Base-by-base conservation (phyloP, 495 filamentous ascomycete species). In the Penicillium canariense region DNA sequence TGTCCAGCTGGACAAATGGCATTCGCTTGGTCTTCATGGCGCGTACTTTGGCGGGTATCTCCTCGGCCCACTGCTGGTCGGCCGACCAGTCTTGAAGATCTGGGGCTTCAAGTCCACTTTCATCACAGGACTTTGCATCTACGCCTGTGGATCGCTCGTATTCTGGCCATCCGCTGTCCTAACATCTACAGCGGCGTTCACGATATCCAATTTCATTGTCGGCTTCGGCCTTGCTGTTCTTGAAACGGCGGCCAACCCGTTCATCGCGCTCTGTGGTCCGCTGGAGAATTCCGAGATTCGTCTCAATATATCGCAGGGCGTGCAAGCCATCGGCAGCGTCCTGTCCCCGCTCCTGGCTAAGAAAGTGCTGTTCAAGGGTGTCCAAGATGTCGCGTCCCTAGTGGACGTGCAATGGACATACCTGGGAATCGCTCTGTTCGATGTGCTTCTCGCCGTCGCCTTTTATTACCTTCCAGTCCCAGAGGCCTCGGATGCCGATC, bases 131-230 rank as follows among this genome's bases (percentile, higher is more conserved):
- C 73, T 89, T 1, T 77, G 74, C 56, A 77, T 87, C 9, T 87
- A 87, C 59, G 82, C 80, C 7, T 81, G 79, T 50, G 86, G 86
- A 0, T 77, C 82, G 1, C 67, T 88, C n/a, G 71, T 87, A 12
- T 89, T 87, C 68, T 89, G 86, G 86, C 86, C 86, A 1, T 85
- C 84, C 6, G 84, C 85, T 2, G 84, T 88, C 7, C 71, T 88
- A 34, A 81, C 78, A 0, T 87, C 85, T 0, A 87, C 84, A 28
- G 71, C 79, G 3, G 84, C 85, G 4, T 87, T 88, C 49, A 70
- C 82, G 11, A 63, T 87, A 39, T 86, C 83, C 2, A 87, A 88
- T 56, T 84, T 87, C 55, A 81, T 89, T 49, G 80, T 86, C 9
- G 86, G 84, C 0, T 73, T 83, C 32, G 86, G 86, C 1, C 74